Conservation (phyloP, 2,329 filamentous ascomycete species). For the Clonostachys rhizophaga region DNA sequence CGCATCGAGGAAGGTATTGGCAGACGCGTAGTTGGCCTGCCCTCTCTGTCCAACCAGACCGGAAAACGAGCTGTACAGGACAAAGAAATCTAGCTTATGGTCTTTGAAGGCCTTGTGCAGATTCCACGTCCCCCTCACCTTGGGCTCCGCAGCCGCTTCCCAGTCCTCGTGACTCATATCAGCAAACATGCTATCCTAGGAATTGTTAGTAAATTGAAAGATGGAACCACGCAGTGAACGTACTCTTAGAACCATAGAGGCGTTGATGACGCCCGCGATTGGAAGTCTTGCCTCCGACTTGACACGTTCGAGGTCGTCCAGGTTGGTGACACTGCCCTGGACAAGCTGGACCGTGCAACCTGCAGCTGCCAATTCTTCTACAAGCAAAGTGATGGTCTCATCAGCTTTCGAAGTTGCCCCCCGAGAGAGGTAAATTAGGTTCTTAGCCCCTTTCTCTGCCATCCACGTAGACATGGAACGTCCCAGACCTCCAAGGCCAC, state of each 20-base stretch:
- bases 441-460: conserved; percentile 40
- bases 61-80: conserved; percentile 19
- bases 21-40: conserved; percentile 30
- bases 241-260: conserved; percentile 26
- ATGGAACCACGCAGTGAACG: background rate
- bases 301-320: too few species aligned
- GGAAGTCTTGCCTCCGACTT: conserved; percentile 9
- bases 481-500: conserved; percentile 24
- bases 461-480: conserved; percentile 37
- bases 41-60: conserved; percentile 18
- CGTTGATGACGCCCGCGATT: conserved; percentile 32
- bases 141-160: conserved; percentile 14
- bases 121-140: conserved; percentile 27
- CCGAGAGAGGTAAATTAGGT: conserved; percentile 42
- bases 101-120: conserved; percentile 14
- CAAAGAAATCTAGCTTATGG: conserved; percentile 22
- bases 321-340: too few species aligned
- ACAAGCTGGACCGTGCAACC: too few species aligned
- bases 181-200: background rate
- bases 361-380: too few species aligned
- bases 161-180: conserved; percentile 26
- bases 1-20: conserved; percentile 27
- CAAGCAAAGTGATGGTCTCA: too few species aligned
- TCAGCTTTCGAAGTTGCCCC: conserved; percentile 21
- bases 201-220: too few species aligned